These are phyloP conservation scores for Dendrostoma leiphaemia DNA, from an alignment of 2,329 filamentous ascomycete genomes.

Conservation along the genomic window DNA sequence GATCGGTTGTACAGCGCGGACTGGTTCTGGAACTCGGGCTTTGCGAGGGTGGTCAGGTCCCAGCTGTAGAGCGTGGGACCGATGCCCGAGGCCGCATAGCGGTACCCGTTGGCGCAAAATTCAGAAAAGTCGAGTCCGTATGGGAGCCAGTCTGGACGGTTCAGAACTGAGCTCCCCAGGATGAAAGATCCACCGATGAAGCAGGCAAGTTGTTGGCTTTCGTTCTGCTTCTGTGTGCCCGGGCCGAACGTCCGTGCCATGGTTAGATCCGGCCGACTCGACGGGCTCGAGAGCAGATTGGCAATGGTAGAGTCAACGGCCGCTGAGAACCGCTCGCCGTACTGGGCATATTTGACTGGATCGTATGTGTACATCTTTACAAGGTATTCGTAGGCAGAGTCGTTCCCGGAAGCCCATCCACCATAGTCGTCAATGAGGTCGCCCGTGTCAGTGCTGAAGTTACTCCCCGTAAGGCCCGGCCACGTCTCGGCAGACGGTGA, in stretches of 20 bases:
- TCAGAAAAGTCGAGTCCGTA: neutral
- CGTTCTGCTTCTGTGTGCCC: neutral
- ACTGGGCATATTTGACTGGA: neutral
- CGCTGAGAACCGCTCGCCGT: neutral
- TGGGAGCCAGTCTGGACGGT: neutral
- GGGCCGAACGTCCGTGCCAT: neutral
- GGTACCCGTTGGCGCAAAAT: constrained; percentile 1
- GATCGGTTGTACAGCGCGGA: constrained; percentile 1
- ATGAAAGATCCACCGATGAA: constrained; percentile 4
- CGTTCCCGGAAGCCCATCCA: constrained; percentile 2
- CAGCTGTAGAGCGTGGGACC: neutral
- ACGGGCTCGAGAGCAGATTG: constrained; percentile 2
- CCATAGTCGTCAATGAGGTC: neutral
- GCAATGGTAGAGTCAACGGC: constrained; percentile 5
- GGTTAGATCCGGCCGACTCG: neutral
- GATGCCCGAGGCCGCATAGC: neutral
- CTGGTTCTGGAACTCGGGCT: neutral
- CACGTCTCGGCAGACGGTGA: neutral
- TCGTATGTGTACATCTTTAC: constrained; percentile 9
- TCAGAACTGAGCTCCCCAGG: neutral
- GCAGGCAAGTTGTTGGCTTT: constrained; percentile 2
- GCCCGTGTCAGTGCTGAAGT: neutral
- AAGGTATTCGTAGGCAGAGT: constrained; percentile 8
- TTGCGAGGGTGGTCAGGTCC: neutral
- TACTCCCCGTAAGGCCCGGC: neutral